These are phyloP conservation scores for Pontederia crassipes DNA, from an alignment of 176 grass and related monocot genomes.

Conservation along the genomic window DNA sequence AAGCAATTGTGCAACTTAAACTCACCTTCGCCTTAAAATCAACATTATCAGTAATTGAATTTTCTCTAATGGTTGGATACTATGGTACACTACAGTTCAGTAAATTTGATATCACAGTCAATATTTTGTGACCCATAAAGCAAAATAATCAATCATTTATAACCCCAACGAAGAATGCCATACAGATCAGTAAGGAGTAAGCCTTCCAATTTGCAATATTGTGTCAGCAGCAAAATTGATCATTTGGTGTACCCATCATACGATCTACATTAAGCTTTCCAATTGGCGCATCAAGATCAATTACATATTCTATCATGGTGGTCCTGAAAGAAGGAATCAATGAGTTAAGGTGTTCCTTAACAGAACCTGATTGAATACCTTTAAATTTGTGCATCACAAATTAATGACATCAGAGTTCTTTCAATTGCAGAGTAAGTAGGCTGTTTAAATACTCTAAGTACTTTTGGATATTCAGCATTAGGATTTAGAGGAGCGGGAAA, in stretches of 20 bases:
- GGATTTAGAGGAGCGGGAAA: neutral
- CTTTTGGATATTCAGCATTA: slow-evolving; percentile 16
- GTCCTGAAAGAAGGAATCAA: slow-evolving; percentile 31
- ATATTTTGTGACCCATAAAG: slow-evolving; percentile 66
- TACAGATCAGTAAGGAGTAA: no score
- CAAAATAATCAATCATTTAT: neutral
- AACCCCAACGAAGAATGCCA: no score
- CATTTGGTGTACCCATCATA: slow-evolving; percentile 48
- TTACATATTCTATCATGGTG: slow-evolving; percentile 91
- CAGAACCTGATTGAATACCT: slow-evolving; percentile 32
- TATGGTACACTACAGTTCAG: slow-evolving; percentile 31
- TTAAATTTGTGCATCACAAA: slow-evolving; percentile 91
- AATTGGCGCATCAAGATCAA: slow-evolving; percentile 95
- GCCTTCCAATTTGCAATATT: no score
- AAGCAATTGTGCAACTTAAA: neutral
- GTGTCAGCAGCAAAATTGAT: neutral
- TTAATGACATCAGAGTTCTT: slow-evolving; percentile 66
- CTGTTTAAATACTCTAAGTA: slow-evolving; percentile 35
- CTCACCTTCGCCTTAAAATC: slow-evolving; percentile 80
- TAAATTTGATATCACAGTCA: slow-evolving; percentile 89
- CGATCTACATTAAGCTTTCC: slow-evolving; percentile 90
- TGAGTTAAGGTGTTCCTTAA: neutral
- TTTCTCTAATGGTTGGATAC: slow-evolving; percentile 59
- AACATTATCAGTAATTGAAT: slow-evolving; percentile 67
- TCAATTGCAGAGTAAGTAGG: slow-evolving; percentile 67